Percentiles rank a stretch among this genome's conserved stretches.
These are phyloP conservation scores for Auricularia cornea DNA, from an alignment of 768 basidiomycete species.

Conservation along the genomic window DNA sequence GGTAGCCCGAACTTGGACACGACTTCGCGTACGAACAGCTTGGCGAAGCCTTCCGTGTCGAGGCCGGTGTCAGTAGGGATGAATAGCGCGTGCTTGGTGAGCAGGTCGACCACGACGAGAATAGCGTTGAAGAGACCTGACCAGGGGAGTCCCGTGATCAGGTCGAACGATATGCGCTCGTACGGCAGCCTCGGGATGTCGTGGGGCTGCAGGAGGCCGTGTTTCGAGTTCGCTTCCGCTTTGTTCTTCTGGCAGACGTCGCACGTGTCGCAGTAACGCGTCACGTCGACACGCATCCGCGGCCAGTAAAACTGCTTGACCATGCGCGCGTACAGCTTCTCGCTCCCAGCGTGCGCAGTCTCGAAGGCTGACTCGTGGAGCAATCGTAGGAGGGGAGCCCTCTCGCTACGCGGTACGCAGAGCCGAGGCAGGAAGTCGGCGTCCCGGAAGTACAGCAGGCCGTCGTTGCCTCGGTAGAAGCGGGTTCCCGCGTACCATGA, in stretches of 20 bases:
- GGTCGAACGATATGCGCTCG: too few species aligned
- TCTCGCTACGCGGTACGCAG: conserved; percentile 18
- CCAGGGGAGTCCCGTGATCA: too few species aligned
- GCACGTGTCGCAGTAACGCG: conserved; percentile 18
- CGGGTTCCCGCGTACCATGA: too few species aligned
- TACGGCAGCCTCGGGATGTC: background rate
- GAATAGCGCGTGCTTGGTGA: too few species aligned
- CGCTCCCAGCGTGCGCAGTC: conserved; percentile 23
- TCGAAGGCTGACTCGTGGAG: conserved; percentile 6
- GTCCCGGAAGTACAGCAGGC: background rate
- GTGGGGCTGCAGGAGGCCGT: conserved; percentile 8
- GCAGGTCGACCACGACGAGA: too few species aligned
- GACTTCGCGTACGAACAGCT: conserved; percentile 7
- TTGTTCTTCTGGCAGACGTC: conserved; percentile 11
- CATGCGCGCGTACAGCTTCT: conserved; percentile 18
- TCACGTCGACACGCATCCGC: background rate
- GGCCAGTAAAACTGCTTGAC: conserved; percentile 25
- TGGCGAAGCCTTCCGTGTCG: conserved; percentile 1
- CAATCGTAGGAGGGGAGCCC: conserved; percentile 11
- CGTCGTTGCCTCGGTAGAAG: too few species aligned
- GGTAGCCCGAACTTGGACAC: too few species aligned
- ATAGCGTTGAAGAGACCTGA: too few species aligned
- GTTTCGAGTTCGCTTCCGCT: background rate
- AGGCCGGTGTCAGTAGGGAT: background rate
- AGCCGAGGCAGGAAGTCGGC: conserved; percentile 9